A percentile compares a stretch with the other conserved stretches of the same genome.
phyloP scores from a whole-genome alignment of 2,329 filamentous ascomycete species.

The Sporothrix phasma region DNA sequence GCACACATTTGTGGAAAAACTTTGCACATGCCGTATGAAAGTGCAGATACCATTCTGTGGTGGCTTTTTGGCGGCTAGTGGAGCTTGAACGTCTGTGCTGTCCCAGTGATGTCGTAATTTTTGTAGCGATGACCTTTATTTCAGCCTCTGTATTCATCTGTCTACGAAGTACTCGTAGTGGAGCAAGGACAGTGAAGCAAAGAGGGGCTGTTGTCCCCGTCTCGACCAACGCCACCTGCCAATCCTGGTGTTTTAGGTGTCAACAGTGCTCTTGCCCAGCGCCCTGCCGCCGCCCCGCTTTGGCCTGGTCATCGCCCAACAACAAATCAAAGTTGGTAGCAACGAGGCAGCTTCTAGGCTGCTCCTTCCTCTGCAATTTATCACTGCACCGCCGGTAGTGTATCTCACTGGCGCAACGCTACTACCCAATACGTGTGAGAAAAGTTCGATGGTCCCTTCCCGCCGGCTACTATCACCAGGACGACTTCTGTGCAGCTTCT shows the following conservation, averaged over 20 bases:
- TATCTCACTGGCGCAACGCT: neutral
- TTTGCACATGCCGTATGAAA: too few relatives aligned
- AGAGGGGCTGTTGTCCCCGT: neutral
- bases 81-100: neutral
- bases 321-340: neutral
- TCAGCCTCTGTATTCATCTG: too few relatives aligned
- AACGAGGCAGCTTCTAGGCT: neutral
- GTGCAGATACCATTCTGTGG: neutral
- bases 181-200: neutral
- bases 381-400: neutral
- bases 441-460: constrained; percentile 8
- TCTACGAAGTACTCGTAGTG: neutral
- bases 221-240: neutral
- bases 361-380: neutral
- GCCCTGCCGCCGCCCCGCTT: neutral
- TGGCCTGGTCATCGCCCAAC: neutral
- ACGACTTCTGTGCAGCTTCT: neutral
- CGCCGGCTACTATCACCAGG: neutral
- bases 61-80: neutral
- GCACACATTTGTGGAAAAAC: neutral
- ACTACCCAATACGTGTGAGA: neutral
- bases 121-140: neutral
- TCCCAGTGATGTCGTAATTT: neutral
- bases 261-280: neutral
- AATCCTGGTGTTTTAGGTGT: neutral